Percentiles rank a stretch among this genome's conserved stretches.
Conservation (phyloP, 257 asterid species). For the Rhazya stricta region DNA sequence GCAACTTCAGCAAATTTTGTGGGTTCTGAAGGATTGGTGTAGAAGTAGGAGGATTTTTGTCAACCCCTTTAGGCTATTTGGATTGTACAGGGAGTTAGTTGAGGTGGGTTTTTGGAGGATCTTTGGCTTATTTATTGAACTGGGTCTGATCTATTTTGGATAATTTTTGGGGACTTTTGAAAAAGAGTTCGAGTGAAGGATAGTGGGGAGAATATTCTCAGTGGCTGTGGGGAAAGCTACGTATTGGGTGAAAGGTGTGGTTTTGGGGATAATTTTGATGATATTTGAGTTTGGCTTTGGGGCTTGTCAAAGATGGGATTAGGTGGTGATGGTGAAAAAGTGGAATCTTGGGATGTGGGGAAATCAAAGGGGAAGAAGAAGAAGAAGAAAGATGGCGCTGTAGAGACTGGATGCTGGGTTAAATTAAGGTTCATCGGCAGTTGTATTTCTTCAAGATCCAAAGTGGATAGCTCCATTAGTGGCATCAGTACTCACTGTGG, state of each 20-base stretch:
- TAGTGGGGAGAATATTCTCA: background rate
- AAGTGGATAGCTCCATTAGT: conserved; percentile 86
- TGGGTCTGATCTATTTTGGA: conserved; percentile 35
- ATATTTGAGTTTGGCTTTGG: conserved; percentile 34
- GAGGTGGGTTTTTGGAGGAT: conserved; percentile 11
- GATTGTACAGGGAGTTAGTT: background rate
- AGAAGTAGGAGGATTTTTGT: conserved; percentile 16
- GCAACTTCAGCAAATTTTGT: conserved; percentile 18
- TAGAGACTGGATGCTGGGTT: conserved; percentile 66
- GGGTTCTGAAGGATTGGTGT: conserved; percentile 22
- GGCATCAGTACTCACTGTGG: conserved; percentile 82
- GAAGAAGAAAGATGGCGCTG: conserved; percentile 26
- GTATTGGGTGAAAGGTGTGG: conserved; percentile 13
- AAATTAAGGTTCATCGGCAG: conserved; percentile 66
- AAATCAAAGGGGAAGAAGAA: conserved; percentile 40
- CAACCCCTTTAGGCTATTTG: conserved; percentile 11
- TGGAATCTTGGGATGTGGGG: conserved; percentile 46
- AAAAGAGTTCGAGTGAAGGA: conserved; percentile 15
- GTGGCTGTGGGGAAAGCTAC: conserved; percentile 11
- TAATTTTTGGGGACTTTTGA: conserved; percentile 15
- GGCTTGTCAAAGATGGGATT: conserved; percentile 56
- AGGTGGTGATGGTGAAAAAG: conserved; percentile 37
- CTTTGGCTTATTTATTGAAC: conserved; percentile 35
- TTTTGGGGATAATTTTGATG: conserved; percentile 21
- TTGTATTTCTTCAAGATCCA: conserved; percentile 96